Percentiles rank a stretch among this genome's conserved stretches.
phyloP scores from a whole-genome alignment of 2,329 filamentous ascomycete species.

The Xylariaceae sp. region DNA sequence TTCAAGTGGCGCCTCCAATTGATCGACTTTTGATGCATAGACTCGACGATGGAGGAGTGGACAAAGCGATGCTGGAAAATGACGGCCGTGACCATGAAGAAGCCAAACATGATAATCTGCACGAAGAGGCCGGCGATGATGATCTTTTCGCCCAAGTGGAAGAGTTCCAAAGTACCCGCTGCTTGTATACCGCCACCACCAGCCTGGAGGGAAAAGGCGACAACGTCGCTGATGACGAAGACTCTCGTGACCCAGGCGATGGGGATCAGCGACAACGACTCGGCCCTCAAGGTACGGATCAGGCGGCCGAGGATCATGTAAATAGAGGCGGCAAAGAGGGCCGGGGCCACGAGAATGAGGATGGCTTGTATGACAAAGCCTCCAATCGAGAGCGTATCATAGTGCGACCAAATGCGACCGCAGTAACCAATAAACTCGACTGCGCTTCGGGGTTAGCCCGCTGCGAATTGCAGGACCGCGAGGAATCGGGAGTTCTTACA shows the following conservation, averaged over 20 bases:
- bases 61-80: conserved; percentile 37
- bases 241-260: conserved; percentile 36
- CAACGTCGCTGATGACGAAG: conserved; percentile 42
- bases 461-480: background rate
- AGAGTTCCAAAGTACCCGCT: conserved; percentile 19
- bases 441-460: conserved; percentile 1
- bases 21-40: background rate
- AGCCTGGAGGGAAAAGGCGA: conserved; percentile 39
- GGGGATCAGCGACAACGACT: conserved; percentile 6
- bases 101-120: conserved; percentile 45
- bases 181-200: conserved; percentile 29
- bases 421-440: conserved; percentile 16
- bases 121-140: conserved; percentile 46
- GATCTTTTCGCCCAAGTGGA: conserved; percentile 13
- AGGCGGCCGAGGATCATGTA: conserved; percentile 34
- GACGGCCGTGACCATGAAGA: conserved; percentile 41
- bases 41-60: no score
- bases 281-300: conserved; percentile 18
- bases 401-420: conserved; percentile 18
- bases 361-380: conserved; percentile 18
- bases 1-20: conserved; percentile 18
- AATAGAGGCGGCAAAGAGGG: conserved; percentile 29
- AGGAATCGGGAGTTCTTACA: conserved; percentile 3
- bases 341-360: conserved; percentile 15
- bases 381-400: conserved; percentile 8